phyloP scores from a whole-genome alignment of 2,329 filamentous ascomycete species.

The Ophiostoma sp. region DNA sequence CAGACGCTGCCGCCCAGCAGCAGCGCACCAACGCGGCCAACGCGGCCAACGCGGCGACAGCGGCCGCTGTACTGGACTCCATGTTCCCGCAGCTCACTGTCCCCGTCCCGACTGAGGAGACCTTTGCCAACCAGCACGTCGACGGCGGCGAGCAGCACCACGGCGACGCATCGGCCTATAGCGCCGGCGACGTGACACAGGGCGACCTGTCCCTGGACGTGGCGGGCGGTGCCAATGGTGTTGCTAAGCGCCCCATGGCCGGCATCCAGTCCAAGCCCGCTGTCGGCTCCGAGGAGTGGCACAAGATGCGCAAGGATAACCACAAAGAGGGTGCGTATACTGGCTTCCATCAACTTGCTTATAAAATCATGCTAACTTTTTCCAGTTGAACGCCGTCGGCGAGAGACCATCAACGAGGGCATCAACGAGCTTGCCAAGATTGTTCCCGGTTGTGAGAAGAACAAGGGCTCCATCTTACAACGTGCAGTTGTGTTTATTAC shows the following conservation, averaged over 20 bases:
- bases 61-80: slow-evolving; percentile 57
- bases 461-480: slow-evolving; percentile 95
- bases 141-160: slow-evolving; percentile 40
- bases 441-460: slow-evolving; percentile 96
- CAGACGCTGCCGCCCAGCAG: slow-evolving; percentile 51
- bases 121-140: slow-evolving; percentile 55
- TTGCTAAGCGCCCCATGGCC: slow-evolving; percentile 26
- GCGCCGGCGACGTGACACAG: slow-evolving; percentile 40
- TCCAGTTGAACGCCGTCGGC: slow-evolving; percentile 87
- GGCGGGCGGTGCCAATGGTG: slow-evolving; percentile 28
- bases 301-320: slow-evolving; percentile 94
- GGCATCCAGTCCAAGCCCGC: slow-evolving; percentile 64
- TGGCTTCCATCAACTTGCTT: not conserved
- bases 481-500: slow-evolving; percentile 92
- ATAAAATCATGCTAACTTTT: not conserved
- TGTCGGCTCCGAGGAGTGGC: slow-evolving; percentile 97
- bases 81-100: slow-evolving; percentile 63
- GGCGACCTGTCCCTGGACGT: slow-evolving; percentile 38
- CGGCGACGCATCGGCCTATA: slow-evolving; percentile 33
- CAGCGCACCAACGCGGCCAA: slow-evolving; percentile 47
- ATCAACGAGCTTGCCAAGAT: slow-evolving; percentile 98
- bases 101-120: slow-evolving; percentile 58
- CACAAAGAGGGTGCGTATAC: slow-evolving; percentile 85
- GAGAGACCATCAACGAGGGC: slow-evolving; percentile 97
- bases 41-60: slow-evolving; percentile 57